Evolutionary conservation across 495 filamentous ascomycete species (phyloP), one percentile per base, ranked within the genome.

Genomic region (Pyronema omphalodes): DNA sequence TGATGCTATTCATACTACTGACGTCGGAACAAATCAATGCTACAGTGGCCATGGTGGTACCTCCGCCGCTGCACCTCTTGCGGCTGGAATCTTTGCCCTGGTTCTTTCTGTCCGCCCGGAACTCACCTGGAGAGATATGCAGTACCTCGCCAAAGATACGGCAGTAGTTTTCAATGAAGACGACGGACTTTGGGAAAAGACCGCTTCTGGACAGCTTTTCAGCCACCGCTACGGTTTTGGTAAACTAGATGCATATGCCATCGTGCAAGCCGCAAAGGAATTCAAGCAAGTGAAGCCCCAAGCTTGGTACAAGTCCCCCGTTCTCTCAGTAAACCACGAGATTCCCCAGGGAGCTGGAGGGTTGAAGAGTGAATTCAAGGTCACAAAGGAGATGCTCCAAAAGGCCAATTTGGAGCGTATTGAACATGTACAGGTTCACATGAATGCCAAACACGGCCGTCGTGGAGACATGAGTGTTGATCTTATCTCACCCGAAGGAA

Each of bases 211-310:
- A 54, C 82, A 79, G 66, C 81, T 83, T 60, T 98, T 82, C 70
- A 93, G 86, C 62, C 91, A 98, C 62, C 83, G 84, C 52, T 96
- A 82, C 74, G 91, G 88, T 39, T 98, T 91, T 65, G 91, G 91
- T 56, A 95, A 94, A 69, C 69, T 96, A 17, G 91, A 98, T 62
- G 80, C 82, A 8, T 94, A 80, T 63, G 78, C 81, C 29, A 76
- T 94, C 49, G 84, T 98, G 17, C 82, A 94, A 63, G 79, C 76
- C 37, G 89, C 91, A 53, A 89, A 85, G 70, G 77, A 72, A 1
- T 94, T 86, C 76, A 76, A 87, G 57, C 72, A 79, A 4, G 86
- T 98, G 47, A 98, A 98, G 66, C 93, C 93, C n/a, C 91, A 98
- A 67, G 82, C 86, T 8, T 98, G 93, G 93, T 89, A 75, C 66